These are phyloP conservation scores for Neltuma alba DNA, from an alignment of 306 rosid genomes.

Conservation along the genomic window DNA sequence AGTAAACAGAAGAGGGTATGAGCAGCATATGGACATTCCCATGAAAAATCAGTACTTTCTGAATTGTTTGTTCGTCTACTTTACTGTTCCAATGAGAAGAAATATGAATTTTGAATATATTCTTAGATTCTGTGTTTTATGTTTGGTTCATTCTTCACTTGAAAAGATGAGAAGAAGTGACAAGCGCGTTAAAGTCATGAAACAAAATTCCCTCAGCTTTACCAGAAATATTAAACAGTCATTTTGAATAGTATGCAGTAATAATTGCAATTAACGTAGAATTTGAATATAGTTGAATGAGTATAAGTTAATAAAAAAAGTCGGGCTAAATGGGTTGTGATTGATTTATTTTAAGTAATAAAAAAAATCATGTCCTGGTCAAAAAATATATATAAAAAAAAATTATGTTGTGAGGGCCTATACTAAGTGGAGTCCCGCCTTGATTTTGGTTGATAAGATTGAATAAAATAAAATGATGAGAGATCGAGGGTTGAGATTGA, in stretches of 20 bases:
- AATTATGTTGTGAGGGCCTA: too few species aligned
- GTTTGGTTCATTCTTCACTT: not conserved
- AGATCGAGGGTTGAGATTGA: not conserved
- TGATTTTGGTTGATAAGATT: too few species aligned
- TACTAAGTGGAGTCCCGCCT: too few species aligned
- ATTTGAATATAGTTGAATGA: constrained; percentile 21
- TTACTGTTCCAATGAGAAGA: not conserved
- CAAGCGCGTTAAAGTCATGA: not conserved
- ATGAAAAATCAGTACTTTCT: not conserved
- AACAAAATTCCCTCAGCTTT: not conserved
- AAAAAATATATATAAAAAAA: too few species aligned
- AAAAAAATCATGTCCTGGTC: too few species aligned
- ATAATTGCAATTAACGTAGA: not conserved
- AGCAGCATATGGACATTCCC: not conserved
- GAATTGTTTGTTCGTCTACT: not conserved
- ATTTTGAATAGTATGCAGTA: not conserved
- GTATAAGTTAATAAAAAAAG: not conserved
- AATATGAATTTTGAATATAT: not conserved
- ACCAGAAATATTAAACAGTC: not conserved
- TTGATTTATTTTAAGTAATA: too few species aligned
- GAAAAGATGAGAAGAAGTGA: not conserved
- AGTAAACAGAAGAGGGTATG: too few species aligned
- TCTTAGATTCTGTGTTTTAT: constrained; percentile 23
- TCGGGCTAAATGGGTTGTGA: too few species aligned
- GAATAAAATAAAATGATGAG: too few species aligned